Percentiles rank a stretch among this genome's conserved stretches.
These are phyloP conservation scores for Saposhnikovia divaricata DNA, from an alignment of 129 eudicot genomes.

Conservation along the genomic window DNA sequence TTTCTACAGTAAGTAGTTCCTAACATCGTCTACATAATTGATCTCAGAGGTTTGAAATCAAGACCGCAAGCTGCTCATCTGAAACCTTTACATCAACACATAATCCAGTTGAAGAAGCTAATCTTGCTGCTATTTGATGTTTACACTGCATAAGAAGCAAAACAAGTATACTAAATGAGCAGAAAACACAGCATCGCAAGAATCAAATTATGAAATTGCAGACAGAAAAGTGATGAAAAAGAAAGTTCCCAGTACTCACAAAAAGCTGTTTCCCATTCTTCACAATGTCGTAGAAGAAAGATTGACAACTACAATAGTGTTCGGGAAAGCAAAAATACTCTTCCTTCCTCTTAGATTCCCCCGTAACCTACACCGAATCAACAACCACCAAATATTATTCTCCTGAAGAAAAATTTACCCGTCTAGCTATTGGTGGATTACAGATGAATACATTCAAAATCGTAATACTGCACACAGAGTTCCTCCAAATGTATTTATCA, in stretches of 20 bases:
- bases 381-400: background rate
- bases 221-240: background rate
- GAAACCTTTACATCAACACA: slow-evolving; percentile 66
- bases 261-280: slow-evolving; percentile 32
- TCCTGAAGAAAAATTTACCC: background rate
- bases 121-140: slow-evolving; percentile 91
- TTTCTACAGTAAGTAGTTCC: background rate
- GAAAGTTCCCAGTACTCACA: slow-evolving; percentile 29
- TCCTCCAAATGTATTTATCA: background rate
- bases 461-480: background rate
- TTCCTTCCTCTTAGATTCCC: slow-evolving; percentile 78
- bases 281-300: slow-evolving; percentile 22
- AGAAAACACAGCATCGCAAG: background rate
- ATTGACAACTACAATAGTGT: slow-evolving; percentile 74
- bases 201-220: slow-evolving; percentile 4
- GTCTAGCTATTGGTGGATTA: background rate
- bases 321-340: slow-evolving; percentile 74
- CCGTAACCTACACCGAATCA: slow-evolving; percentile 42
- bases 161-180: background rate
- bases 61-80: slow-evolving; percentile 66
- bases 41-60: slow-evolving; percentile 52
- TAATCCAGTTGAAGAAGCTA: slow-evolving; percentile 58
- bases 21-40: background rate
- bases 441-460: background rate
- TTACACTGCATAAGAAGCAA: slow-evolving; percentile 44